These are phyloP conservation scores for Stemphylium vesicarium DNA, from an alignment of 2,329 filamentous ascomycete genomes.

Conservation along the genomic window DNA sequence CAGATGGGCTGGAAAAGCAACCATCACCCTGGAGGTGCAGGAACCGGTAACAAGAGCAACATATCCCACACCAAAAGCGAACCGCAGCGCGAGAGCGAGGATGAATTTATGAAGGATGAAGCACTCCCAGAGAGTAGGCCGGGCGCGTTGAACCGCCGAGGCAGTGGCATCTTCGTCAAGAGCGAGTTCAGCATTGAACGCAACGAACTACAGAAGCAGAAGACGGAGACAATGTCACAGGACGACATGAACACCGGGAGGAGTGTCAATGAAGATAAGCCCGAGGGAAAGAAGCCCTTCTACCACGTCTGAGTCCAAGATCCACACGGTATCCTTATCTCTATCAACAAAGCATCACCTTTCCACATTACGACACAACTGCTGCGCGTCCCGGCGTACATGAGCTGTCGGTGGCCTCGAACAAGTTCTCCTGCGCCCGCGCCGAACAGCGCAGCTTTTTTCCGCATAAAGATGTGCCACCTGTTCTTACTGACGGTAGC, in stretches of 20 bases:
- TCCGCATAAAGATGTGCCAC: too few species aligned
- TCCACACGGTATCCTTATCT: neutral
- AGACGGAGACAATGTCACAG: constrained; percentile 11
- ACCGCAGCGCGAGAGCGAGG: constrained; percentile 26
- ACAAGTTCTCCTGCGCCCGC: too few species aligned
- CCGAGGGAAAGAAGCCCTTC: constrained; percentile 18
- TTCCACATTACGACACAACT: too few species aligned
- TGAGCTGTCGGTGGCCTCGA: neutral
- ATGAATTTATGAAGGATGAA: constrained; percentile 13
- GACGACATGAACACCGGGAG: constrained; percentile 11
- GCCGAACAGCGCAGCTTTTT: too few species aligned
- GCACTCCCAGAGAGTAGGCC: neutral
- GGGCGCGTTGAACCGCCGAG: constrained; percentile 9
- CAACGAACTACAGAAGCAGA: constrained; percentile 11
- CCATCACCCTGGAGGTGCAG: constrained; percentile 1
- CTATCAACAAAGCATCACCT: neutral
- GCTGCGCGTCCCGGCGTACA: neutral
- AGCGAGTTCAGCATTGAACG: constrained; percentile 29
- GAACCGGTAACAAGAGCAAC: constrained; percentile 13
- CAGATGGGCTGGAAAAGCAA: constrained; percentile 20
- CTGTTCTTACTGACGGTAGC: too few species aligned
- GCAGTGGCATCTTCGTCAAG: constrained; percentile 26
- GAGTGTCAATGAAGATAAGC: constrained; percentile 20
- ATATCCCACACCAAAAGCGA: constrained; percentile 13
- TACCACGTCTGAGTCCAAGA: constrained; percentile 19